phyloP scores from a whole-genome alignment of 2,329 filamentous ascomycete species.

The Diaporthe aspalathi region DNA sequence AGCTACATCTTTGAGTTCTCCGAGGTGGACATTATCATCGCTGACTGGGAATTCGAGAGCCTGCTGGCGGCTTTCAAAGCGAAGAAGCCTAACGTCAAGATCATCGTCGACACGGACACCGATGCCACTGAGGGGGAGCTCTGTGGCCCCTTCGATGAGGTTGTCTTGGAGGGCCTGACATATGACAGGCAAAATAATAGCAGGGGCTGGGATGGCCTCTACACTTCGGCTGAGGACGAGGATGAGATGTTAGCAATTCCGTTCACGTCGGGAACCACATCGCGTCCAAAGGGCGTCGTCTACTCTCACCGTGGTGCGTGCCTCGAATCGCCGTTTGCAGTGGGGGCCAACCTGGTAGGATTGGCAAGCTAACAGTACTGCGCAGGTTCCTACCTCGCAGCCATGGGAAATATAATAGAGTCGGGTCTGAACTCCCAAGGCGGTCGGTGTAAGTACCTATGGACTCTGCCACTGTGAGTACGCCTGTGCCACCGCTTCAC shows the following conservation, averaged over 20 bases:
- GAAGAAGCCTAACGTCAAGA: constrained; percentile 70
- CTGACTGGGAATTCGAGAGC: constrained; percentile 81
- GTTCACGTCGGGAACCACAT: constrained; percentile 95
- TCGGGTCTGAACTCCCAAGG: constrained; percentile 80
- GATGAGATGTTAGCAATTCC: constrained; percentile 86
- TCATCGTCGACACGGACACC: constrained; percentile 86
- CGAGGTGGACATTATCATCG: constrained; percentile 88
- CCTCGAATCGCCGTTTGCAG: background rate
- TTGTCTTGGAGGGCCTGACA: constrained; percentile 81
- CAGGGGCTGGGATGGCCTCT: constrained; percentile 81
- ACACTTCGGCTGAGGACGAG: constrained; percentile 78
- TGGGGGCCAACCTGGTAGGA: background rate
- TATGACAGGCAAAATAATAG: constrained; percentile 75
- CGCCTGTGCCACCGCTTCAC: constrained; percentile 44
- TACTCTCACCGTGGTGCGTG: constrained; percentile 92
- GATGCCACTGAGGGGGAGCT: constrained; percentile 80
- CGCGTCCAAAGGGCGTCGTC: constrained; percentile 90
- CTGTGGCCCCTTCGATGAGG: constrained; percentile 84
- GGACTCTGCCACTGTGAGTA: constrained; percentile 91
- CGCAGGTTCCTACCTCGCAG: constrained; percentile 65
- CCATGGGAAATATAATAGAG: constrained; percentile 88
- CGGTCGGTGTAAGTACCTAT: constrained; percentile 83
- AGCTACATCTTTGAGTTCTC: constrained; percentile 90
- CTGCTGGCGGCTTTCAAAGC: constrained; percentile 76
- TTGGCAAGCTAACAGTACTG: background rate